phyloP scores from a whole-genome alignment of 2,329 filamentous ascomycete genomes.

The Ophiostoma perfectum region DNA sequence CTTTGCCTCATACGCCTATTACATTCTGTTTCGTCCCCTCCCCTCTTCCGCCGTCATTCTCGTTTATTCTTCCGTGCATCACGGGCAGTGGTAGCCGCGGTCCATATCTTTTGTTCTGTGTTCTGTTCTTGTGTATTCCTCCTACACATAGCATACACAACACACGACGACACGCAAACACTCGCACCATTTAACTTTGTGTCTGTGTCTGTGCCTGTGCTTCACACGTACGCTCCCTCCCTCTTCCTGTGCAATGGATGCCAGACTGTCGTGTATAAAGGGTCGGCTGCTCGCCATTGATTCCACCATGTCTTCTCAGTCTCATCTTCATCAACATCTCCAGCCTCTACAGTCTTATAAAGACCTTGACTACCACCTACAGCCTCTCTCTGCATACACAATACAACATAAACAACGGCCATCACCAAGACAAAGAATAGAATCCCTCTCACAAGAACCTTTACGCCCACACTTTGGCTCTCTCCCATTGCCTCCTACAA shows the following conservation, averaged over 20 bases:
- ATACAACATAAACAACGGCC: not conserved
- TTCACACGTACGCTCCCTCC: not conserved
- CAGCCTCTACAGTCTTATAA: not conserved
- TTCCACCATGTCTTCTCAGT: not conserved
- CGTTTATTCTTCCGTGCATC: constrained; percentile 5
- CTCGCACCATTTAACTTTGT: constrained; percentile 7
- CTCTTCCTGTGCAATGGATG: not conserved
- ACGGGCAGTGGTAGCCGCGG: constrained; percentile 2
- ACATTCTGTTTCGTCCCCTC: not conserved
- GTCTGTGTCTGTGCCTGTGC: not conserved
- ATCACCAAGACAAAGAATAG: not conserved
- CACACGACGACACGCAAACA: constrained; percentile 2
- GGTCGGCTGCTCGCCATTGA: constrained; percentile 18
- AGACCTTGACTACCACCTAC: not conserved
- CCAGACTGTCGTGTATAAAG: constrained; percentile 24
- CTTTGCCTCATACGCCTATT: not conserved
- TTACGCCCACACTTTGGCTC: not conserved
- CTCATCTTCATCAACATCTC: constrained; percentile 13
- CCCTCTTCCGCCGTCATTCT: not conserved
- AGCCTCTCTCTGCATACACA: not conserved
- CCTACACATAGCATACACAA: constrained; percentile 9
- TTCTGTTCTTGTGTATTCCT: constrained; percentile 1
- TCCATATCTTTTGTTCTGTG: not conserved
- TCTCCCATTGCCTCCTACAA: not conserved
- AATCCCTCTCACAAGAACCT: not conserved